phyloP scores from a whole-genome alignment of 148 eudicot species.

The Talinum fruticosum region DNA sequence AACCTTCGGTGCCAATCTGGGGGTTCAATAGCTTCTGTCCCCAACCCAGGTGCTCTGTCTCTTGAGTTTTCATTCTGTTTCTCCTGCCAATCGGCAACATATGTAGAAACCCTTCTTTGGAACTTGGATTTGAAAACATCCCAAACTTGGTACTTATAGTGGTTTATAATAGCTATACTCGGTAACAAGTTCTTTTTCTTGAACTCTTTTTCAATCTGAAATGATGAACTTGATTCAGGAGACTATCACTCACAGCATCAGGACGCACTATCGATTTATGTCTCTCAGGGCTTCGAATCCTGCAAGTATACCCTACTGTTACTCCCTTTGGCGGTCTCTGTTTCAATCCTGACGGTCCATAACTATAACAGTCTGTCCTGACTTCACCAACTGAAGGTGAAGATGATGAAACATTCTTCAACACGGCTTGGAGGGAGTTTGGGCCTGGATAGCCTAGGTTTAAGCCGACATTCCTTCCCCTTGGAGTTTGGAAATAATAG shows the following conservation, averaged over 20 bases:
- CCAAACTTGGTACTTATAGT: conserved; percentile 97
- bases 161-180: conserved; percentile 57
- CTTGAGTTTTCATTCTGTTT: conserved; percentile 85
- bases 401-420: conserved; percentile 42
- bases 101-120: conserved; percentile 86
- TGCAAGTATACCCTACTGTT: conserved; percentile 77
- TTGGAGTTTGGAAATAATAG: conserved; percentile 61
- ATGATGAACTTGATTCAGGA: conserved; percentile 88
- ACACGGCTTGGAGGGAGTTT: conserved; percentile 45
- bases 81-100: conserved; percentile 89
- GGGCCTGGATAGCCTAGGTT: conserved; percentile 32
- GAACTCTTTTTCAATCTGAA: conserved; percentile 64
- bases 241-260: conserved; percentile 57
- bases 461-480: conserved; percentile 8
- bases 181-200: conserved; percentile 46
- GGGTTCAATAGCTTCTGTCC: conserved; percentile 91
- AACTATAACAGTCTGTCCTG: conserved; percentile 81
- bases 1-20: conserved; percentile 60
- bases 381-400: conserved; percentile 57
- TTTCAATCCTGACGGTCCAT: conserved; percentile 85
- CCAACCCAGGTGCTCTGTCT: conserved; percentile 93
- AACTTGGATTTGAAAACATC: conserved; percentile 77
- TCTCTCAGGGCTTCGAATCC: conserved; percentile 79
- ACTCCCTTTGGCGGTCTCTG: conserved; percentile 57
- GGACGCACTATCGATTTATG: conserved; percentile 83